Evolutionary conservation across 2,329 filamentous ascomycete genomes (phyloP).

Genomic region (Aspergillus cejpii): DNA sequence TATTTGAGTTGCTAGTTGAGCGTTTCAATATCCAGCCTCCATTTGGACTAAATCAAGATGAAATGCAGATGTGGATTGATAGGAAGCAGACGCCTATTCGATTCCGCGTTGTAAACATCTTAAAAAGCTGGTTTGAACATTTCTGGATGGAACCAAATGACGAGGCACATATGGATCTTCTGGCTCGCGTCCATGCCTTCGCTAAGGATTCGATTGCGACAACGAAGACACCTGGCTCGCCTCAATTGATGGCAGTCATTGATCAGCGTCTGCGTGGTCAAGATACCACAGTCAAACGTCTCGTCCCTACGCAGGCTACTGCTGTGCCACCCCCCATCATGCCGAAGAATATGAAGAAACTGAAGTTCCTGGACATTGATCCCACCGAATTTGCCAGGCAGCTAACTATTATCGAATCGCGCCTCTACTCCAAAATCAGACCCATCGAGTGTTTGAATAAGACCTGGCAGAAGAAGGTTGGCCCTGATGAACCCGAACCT

Average conservation of each 20-base stretch:
- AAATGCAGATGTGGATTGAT: conserved; percentile 84
- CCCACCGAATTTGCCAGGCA: conserved; percentile 94
- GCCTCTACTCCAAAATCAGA: conserved; percentile 90
- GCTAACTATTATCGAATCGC: conserved; percentile 92
- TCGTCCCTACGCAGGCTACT: conserved; percentile 78
- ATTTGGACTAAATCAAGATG: conserved; percentile 64
- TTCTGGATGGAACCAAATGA: conserved; percentile 98
- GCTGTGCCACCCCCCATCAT: conserved; percentile 82
- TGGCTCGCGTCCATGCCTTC: conserved; percentile 83
- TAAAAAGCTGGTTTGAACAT: conserved; percentile 97
- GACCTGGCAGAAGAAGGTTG: conserved; percentile 96
- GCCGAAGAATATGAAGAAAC: conserved; percentile 98
- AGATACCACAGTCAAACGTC: conserved; percentile 74
- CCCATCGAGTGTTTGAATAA: conserved; percentile 95
- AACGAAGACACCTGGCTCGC: conserved; percentile 84
- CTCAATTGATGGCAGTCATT: conserved; percentile 74
- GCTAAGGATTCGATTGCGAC: conserved; percentile 87
- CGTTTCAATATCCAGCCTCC: conserved; percentile 90
- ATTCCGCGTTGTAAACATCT: conserved; percentile 92
- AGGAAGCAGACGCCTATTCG: conserved; percentile 93
- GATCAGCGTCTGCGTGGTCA: conserved; percentile 85
- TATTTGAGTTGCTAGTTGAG: conserved; percentile 88
- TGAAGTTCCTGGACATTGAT: conserved; percentile 97
- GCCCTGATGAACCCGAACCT: conserved; percentile 63
- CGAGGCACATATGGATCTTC: conserved; percentile 74